These are phyloP conservation scores for Blastomyces parvus DNA, from an alignment of 2,329 filamentous ascomycete species.

Conservation along the genomic window DNA sequence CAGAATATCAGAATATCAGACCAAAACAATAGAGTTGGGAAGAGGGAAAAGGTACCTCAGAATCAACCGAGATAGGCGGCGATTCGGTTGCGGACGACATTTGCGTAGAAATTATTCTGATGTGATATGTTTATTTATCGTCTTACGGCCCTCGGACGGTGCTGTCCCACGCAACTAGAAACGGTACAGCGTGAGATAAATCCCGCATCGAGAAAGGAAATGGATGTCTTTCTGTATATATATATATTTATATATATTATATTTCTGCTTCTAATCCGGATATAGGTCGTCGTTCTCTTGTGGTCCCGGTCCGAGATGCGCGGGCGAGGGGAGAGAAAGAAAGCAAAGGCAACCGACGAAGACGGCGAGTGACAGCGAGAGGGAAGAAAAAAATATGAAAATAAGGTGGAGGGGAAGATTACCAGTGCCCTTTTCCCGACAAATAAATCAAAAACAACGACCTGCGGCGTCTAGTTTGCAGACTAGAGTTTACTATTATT, in stretches of 20 bases:
- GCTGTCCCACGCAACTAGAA: neutral
- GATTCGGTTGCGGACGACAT: neutral
- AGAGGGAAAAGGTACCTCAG: neutral
- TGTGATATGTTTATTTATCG: neutral
- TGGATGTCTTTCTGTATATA: neutral
- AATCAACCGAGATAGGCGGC: slow-evolving; percentile 4
- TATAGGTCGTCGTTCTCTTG: no score
- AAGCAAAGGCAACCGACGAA: neutral
- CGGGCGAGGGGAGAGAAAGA: neutral
- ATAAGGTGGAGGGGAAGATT: neutral
- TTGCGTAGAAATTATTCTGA: neutral
- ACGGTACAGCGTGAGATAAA: neutral
- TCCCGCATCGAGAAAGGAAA: neutral
- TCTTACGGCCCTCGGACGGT: neutral
- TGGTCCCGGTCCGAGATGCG: neutral
- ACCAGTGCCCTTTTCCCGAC: neutral
- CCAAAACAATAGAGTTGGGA: neutral
- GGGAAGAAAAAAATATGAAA: neutral
- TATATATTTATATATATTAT: neutral
- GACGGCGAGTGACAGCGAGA: no score
- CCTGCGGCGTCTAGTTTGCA: no score
- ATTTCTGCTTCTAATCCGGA: neutral
- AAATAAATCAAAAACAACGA: neutral
- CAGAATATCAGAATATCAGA: neutral
- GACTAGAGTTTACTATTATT: neutral